Conservation (phyloP, 371 early-diverging fungal species). For the Quaeritorhiza haematococci region DNA sequence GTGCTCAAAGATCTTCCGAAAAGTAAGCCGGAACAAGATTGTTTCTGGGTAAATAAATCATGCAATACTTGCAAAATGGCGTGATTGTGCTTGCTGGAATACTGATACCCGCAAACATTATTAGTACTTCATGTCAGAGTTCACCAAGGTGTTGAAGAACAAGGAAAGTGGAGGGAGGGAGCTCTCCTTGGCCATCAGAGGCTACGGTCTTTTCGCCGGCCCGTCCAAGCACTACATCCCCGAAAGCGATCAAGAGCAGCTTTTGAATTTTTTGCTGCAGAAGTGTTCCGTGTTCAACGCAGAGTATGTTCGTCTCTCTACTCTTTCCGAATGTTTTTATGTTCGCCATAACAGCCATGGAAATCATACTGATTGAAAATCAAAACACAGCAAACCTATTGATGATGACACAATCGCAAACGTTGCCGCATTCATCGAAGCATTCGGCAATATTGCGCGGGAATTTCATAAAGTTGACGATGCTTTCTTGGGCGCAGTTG, state of each 20-base stretch:
- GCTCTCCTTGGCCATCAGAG: slow-evolving; percentile 62
- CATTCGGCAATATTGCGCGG: slow-evolving; percentile 52
- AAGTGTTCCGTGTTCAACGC: too few species aligned
- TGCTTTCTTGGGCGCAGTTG: slow-evolving; percentile 43
- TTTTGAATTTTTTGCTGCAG: slow-evolving; percentile 47
- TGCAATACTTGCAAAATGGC: not conserved
- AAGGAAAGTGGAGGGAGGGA: slow-evolving; percentile 38
- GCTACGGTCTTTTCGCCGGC: slow-evolving; percentile 67
- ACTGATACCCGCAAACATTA: not conserved
- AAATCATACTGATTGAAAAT: slow-evolving; percentile 1
- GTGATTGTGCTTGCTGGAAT: too few species aligned
- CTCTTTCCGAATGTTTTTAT: slow-evolving; percentile 45
- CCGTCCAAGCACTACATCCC: slow-evolving; percentile 46
- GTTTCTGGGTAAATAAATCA: slow-evolving; percentile 29
- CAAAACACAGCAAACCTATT: not conserved
- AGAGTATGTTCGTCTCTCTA: slow-evolving; percentile 52
- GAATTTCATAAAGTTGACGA: slow-evolving; percentile 43
- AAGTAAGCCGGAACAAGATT: slow-evolving; percentile 22
- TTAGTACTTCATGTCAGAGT: slow-evolving; percentile 52
- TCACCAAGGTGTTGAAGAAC: slow-evolving; percentile 33
- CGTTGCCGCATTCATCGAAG: slow-evolving; percentile 59
- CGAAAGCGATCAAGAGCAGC: slow-evolving; percentile 34
- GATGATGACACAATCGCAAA: slow-evolving; percentile 41
- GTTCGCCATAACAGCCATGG: too few species aligned
- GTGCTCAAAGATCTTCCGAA: slow-evolving; percentile 18